phyloP scores from a whole-genome alignment of 257 asterid genomes.

The Penstemon barbatus region DNA sequence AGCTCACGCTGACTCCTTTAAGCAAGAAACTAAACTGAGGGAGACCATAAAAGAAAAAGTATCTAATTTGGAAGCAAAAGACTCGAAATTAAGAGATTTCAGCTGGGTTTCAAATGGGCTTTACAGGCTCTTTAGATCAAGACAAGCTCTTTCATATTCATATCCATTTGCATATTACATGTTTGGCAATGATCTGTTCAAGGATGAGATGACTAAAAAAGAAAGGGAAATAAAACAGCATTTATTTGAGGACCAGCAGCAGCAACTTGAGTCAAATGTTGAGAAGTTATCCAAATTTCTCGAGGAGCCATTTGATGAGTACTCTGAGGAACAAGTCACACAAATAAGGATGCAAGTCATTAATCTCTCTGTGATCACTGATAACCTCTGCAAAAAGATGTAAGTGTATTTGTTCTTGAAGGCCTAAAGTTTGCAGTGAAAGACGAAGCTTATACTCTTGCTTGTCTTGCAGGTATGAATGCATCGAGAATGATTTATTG shows the following conservation, averaged over 20 bases:
- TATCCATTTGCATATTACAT: slow-evolving; percentile 95
- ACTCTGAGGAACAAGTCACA: slow-evolving; percentile 50
- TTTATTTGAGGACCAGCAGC: slow-evolving; percentile 97
- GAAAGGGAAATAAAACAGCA: slow-evolving; percentile 69
- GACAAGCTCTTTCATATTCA: slow-evolving; percentile 84
- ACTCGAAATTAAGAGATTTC: slow-evolving; percentile 67
- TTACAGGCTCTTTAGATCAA: slow-evolving; percentile 80
- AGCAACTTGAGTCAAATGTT: slow-evolving; percentile 90
- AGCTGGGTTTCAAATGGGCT: slow-evolving; percentile 88
- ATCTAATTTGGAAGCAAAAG: slow-evolving; percentile 59
- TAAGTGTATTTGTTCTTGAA: slow-evolving; percentile 36
- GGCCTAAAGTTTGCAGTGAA: slow-evolving; percentile 15
- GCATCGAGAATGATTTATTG: slow-evolving; percentile 84
- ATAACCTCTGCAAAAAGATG: slow-evolving; percentile 85
- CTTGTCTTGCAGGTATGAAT: slow-evolving; percentile 79
- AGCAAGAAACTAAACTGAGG: slow-evolving; percentile 71
- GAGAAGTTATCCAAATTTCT: slow-evolving; percentile 83
- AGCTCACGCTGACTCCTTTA: slow-evolving; percentile 84
- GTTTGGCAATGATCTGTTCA: slow-evolving; percentile 85
- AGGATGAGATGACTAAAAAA: slow-evolving; percentile 72
- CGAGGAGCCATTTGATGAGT: slow-evolving; percentile 79
- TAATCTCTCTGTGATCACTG: slow-evolving; percentile 68
- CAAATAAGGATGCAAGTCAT: slow-evolving; percentile 72
- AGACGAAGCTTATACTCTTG: slow-evolving; percentile 29
- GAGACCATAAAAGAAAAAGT: slow-evolving; percentile 64